Evolutionary conservation across 768 basidiomycete genomes (phyloP), one percentile per base, ranked within the genome.

Genomic region (Lactarius quietus): DNA sequence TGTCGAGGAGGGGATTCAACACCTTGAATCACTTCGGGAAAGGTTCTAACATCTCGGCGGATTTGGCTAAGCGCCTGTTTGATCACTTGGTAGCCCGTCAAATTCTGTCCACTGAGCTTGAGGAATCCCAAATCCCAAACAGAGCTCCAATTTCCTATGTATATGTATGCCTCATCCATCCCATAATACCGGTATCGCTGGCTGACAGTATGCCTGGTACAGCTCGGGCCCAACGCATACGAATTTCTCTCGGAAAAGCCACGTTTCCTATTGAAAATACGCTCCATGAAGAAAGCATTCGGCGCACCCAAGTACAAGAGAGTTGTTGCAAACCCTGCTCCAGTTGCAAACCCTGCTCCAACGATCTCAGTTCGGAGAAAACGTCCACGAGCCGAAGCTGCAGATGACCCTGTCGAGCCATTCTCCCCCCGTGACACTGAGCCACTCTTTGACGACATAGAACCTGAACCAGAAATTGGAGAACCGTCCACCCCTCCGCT

Each of bases 191-290:
- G 18, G 17, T 26, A 26, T 52, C 43, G n/a, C n/a, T 18, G 18
- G 26, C 57, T 67, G 20, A 68, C 10, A 18, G 12, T 20, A 23
- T 3, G 12, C 41, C 14, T 52, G 14, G 33, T 35, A 17, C 1
- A 68, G 68, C 65, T 67, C 38, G 68, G 68, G 31, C 18, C 57
- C 20, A 60, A 59, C 38, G 57, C 65, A 10, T 28, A 63, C 1
- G 53, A 59, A 45, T 61, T 67, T 26, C 39, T 68, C 38, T 10
- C 38, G 39, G 61, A 56, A 18, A 61, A 15, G 28, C 39, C 20
- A 43, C 8, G 52, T 3, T 59, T 61, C 48, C 14, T 64, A 18
- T 33, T 69, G 53, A 54, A 48, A n/a, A 48, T 68, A 36, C 68
- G 55, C 23, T 64, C 59, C 9, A 28, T 14, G 23, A 61, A 54